Conservation (phyloP, 176 grass and related monocot genomes). For the Neostapfia colusana region DNA sequence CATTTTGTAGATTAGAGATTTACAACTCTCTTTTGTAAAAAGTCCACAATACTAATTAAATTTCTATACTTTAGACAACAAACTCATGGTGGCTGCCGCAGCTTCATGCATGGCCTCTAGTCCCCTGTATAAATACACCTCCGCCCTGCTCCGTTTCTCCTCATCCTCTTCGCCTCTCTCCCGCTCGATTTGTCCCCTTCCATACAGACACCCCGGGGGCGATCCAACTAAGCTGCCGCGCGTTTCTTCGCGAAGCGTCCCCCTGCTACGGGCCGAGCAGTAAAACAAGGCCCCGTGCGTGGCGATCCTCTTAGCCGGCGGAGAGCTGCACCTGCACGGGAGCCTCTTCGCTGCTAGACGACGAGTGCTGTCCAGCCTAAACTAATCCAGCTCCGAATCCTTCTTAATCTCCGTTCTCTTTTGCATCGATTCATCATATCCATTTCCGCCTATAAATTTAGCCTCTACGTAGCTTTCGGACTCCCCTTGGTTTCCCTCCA, state of each 20-base stretch:
- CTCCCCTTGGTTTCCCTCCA: slow-evolving; percentile 36
- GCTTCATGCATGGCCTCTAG: not conserved
- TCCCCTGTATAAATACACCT: slow-evolving; percentile 37
- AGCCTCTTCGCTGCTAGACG: slow-evolving; percentile 41
- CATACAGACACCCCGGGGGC: not conserved
- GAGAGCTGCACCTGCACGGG: too few relatives aligned
- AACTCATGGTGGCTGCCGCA: not conserved
- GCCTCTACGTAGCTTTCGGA: slow-evolving; percentile 21
- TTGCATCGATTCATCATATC: slow-evolving; percentile 40
- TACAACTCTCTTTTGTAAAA: not conserved
- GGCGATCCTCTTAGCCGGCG: slow-evolving; percentile 29
- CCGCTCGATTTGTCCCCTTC: slow-evolving; percentile 16
- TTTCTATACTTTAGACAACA: not conserved
- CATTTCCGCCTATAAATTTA: slow-evolving; percentile 41
- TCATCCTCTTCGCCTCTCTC: slow-evolving; percentile 1
- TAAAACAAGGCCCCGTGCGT: slow-evolving; percentile 43
- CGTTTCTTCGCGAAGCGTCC: slow-evolving; percentile 11
- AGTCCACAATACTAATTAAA: not conserved
- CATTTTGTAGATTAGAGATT: not conserved
- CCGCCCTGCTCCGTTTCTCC: not conserved
- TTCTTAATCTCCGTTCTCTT: slow-evolving; percentile 20
- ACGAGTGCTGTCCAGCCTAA: slow-evolving; percentile 23
- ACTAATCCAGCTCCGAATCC: not conserved
- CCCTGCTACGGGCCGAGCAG: slow-evolving; percentile 15
- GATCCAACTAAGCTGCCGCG: slow-evolving; percentile 21